A percentile compares a stretch with the other conserved stretches of the same genome.
phyloP scores from a whole-genome alignment of 2,329 filamentous ascomycete genomes.

The Colletotrichum aenigma region DNA sequence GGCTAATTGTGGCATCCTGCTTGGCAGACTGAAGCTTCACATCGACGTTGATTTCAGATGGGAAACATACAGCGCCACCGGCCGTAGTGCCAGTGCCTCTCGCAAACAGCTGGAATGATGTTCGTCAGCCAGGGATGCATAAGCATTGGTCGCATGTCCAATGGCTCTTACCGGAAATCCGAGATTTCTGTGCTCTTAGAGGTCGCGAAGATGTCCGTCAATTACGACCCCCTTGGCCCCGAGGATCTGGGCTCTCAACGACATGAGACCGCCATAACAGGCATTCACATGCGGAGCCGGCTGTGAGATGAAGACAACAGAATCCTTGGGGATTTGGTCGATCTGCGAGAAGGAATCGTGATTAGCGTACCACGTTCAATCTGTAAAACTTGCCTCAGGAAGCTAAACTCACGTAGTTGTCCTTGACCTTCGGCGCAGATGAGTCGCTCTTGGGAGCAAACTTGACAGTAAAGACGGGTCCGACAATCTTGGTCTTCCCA shows the following conservation, averaged over 20 bases:
- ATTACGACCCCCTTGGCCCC: not conserved
- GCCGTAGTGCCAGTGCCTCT: not conserved
- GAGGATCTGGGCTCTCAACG: not conserved
- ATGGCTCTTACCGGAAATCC: not conserved
- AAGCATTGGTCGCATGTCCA: not conserved
- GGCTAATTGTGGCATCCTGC: not conserved
- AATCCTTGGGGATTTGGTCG: not conserved
- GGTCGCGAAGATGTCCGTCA: not conserved
- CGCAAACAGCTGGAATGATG: not conserved
- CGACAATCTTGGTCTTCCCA: constrained; percentile 56
- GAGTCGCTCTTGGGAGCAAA: constrained; percentile 53
- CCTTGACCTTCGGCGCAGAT: constrained; percentile 43
- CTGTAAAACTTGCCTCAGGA: not conserved
- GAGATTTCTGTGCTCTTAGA: not conserved
- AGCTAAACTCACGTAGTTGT: constrained; percentile 47
- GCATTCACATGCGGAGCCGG: not conserved
- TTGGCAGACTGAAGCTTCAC: not conserved
- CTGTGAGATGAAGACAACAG: not conserved
- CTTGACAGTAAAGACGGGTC: constrained; percentile 59
- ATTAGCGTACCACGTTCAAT: not conserved
- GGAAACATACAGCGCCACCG: not conserved
- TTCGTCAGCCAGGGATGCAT: not conserved
- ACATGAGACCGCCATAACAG: not conserved
- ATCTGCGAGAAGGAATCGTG: not conserved
- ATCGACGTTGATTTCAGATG: not conserved